phyloP scores from a whole-genome alignment of 208 protist species.

The Wallacemonas sp. region DNA sequence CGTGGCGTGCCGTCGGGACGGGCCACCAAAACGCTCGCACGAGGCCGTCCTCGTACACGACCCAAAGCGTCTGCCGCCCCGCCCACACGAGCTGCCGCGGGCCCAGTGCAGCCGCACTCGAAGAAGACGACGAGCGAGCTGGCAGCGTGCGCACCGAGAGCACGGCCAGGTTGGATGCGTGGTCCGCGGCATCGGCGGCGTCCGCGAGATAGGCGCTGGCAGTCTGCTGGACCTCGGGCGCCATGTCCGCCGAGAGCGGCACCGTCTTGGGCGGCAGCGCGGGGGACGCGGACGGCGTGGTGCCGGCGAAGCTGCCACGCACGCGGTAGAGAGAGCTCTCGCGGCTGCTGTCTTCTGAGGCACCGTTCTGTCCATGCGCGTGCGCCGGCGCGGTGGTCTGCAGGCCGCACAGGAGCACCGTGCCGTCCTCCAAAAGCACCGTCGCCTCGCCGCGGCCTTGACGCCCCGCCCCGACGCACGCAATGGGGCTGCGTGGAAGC shows the following conservation, averaged over 20 bases:
- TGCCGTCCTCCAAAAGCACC: conserved; percentile 50
- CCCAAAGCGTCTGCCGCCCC: conserved; percentile 45
- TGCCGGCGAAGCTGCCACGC: conserved; percentile 8
- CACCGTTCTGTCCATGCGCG: background rate
- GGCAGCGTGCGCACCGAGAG: conserved; percentile 27
- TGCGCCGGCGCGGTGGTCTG: background rate
- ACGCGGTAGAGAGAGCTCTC: conserved; percentile 15
- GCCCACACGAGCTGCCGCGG: conserved; percentile 35
- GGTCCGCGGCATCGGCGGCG: conserved; percentile 10
- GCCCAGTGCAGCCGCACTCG: background rate
- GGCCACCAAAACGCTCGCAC: conserved; percentile 21
- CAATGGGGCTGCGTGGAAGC: conserved; percentile 36
- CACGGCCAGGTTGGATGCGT: conserved; percentile 4
- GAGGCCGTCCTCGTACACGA: conserved; percentile 51
- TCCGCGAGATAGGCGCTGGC: background rate
- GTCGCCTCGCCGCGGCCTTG: conserved; percentile 44
- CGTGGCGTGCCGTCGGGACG: background rate
- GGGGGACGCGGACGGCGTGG: background rate
- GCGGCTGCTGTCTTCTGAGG: conserved; percentile 5
- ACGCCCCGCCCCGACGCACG: conserved; percentile 44
- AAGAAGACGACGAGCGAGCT: background rate
- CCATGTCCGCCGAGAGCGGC: conserved; percentile 1
- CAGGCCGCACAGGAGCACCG: conserved; percentile 44
- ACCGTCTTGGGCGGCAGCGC: background rate
- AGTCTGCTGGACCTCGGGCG: background rate